Percentiles rank a stretch among this genome's conserved stretches.
Evolutionary conservation across 768 basidiomycete genomes (phyloP).

Genomic region (Leucosporidium scottii): DNA sequence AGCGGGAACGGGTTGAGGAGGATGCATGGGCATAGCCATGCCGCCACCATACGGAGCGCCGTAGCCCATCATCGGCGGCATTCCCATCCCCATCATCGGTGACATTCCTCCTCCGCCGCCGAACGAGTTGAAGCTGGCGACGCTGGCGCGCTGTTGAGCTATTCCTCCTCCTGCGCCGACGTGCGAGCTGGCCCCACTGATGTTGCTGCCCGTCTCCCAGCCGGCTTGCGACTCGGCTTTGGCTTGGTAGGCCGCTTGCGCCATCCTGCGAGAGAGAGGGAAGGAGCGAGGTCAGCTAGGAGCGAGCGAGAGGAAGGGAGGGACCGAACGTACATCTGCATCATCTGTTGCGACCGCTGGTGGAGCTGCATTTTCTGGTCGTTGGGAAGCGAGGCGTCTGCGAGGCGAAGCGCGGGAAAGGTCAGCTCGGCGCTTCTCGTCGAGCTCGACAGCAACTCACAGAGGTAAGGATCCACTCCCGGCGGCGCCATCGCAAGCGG

Average conservation of each 20-base stretch:
- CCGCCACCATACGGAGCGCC: constrained; percentile 4
- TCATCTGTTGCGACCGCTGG: constrained; percentile 32
- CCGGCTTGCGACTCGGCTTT: background rate
- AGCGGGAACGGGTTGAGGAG: no score
- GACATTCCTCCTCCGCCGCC: background rate
- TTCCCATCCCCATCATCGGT: background rate
- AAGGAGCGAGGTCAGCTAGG: no score
- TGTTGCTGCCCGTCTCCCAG: background rate
- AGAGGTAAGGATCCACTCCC: constrained; percentile 25
- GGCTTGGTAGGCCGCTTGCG: constrained; percentile 3
- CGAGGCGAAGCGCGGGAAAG: background rate
- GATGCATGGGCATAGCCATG: no score
- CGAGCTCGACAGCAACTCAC: background rate
- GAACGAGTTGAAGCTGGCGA: background rate
- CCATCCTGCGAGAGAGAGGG: background rate
- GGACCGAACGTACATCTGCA: constrained; percentile 13
- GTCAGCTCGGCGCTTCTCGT: background rate
- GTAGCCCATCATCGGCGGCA: background rate
- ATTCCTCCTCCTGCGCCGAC: no score
- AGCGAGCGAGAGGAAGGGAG: no score
- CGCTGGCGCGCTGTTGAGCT: no score
- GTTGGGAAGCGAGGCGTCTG: constrained; percentile 32
- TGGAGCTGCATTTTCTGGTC: constrained; percentile 34
- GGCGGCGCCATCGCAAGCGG: constrained; percentile 24
- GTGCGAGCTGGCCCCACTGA: background rate